These are phyloP conservation scores for Nakazawaea pomicola DNA, from an alignment of 805 yeast species.

Conservation along the genomic window DNA sequence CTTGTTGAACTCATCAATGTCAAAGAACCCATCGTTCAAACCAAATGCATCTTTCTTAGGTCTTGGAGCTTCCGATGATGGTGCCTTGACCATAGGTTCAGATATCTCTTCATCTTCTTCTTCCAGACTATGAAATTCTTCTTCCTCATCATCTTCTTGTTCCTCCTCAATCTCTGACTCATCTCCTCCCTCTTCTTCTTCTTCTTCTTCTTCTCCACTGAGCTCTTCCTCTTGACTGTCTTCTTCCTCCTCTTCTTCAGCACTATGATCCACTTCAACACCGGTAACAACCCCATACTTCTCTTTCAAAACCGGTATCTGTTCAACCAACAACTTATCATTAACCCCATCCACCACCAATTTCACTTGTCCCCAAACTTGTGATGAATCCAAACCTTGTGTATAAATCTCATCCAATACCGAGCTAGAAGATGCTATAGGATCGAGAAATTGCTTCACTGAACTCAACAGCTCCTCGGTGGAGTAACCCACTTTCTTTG, in stretches of 20 bases:
- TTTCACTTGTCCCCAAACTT: constrained; percentile 91
- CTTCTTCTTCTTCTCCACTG: constrained; percentile 24
- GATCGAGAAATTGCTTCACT: constrained; percentile 52
- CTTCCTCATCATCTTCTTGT: constrained; percentile 14
- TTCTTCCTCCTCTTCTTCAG: constrained; percentile 30
- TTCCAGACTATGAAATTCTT: constrained; percentile 2
- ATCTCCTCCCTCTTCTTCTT: constrained; percentile 22
- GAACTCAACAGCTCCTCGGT: constrained; percentile 21
- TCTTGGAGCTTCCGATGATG: too few relatives aligned
- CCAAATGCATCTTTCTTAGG: constrained; percentile 51
- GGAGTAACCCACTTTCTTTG: constrained; percentile 16
- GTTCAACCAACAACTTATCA: constrained; percentile 52
- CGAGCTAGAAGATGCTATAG: constrained; percentile 40
- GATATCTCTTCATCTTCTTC: constrained; percentile 14
- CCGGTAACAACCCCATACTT: constrained; percentile 23
- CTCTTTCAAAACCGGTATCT: constrained; percentile 47
- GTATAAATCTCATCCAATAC: constrained; percentile 76
- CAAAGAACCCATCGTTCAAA: constrained; percentile 78
- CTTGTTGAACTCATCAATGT: constrained; percentile 77
- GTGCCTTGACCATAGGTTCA: constrained; percentile 6
- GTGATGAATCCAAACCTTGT: constrained; percentile 85
- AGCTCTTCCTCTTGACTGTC: constrained; percentile 30
- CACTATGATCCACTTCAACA: constrained; percentile 18
- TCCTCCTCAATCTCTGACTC: constrained; percentile 16
- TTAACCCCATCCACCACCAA: constrained; percentile 77